These are phyloP conservation scores for Alopecurus myosuroides DNA, from an alignment of 176 grass and related monocot species.

Conservation along the genomic window DNA sequence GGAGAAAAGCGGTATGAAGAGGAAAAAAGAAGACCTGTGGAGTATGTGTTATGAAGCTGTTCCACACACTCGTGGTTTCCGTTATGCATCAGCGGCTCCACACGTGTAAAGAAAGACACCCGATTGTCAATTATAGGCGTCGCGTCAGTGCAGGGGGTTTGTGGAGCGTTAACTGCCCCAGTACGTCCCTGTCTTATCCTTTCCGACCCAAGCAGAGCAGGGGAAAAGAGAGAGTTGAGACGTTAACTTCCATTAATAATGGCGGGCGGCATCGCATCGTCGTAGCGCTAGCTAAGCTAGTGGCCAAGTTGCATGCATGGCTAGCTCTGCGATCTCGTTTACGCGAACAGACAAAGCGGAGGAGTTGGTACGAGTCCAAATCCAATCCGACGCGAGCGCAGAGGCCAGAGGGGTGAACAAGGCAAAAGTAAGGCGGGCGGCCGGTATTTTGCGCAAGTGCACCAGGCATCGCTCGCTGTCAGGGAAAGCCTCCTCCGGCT, in stretches of 20 bases:
- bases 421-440: background rate
- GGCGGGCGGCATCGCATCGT: background rate
- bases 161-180: conserved; percentile 39
- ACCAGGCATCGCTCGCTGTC: conserved; percentile 7
- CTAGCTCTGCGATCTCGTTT: background rate
- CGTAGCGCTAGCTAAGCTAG: background rate
- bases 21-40: too few relatives aligned
- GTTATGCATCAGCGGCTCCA: background rate
- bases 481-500: background rate
- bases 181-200: conserved; percentile 32
- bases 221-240: background rate
- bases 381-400: conserved; percentile 15
- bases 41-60: too few relatives aligned
- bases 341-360: background rate
- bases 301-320: conserved; percentile 24
- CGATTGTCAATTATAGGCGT: conserved; percentile 1
- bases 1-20: too few relatives aligned
- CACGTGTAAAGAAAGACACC: conserved; percentile 16
- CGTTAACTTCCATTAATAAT: conserved; percentile 30
- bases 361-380: conserved; percentile 1
- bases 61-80: too few relatives aligned
- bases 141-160: conserved; percentile 11
- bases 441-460: background rate
- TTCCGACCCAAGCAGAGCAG: background rate
- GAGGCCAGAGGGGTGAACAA: background rate